Evolutionary conservation across 805 yeast species (phyloP), one percentile per base, ranked within the genome.

Genomic region (Candida ulmi): DNA sequence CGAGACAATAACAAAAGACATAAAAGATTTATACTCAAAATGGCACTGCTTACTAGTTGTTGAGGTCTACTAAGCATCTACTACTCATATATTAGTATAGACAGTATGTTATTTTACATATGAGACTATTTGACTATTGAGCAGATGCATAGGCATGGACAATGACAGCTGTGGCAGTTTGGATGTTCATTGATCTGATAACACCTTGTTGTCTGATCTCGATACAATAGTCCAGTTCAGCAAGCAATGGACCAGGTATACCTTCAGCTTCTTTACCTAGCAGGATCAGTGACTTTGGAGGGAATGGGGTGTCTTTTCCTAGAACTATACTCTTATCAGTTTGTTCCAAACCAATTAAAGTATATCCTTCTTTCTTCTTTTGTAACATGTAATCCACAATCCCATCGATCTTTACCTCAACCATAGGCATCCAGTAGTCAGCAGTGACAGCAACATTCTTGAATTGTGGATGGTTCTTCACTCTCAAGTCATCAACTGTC

Each of bases 171-270:
- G 97, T 81, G 1, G 97, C 98, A 0, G 97, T 90, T 63, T 90
- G 98, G 45, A 90, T 90, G 55, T 90, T 90, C 98, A 90, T 90
- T 1, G 96, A 88, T 49, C 98, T 71, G 30, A 91, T 79, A 15
- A 90, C 88, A 13, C 98, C 98, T 30, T 78, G 81, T 57, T 90
- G 98, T 55, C 88, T 86, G 50, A 90, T 90, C 54, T 90, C 96
- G 30, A 91, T 78, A 57, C 96, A 90, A 48, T 80, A 66, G 55
- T 90, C 97, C 25, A 91, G 66, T 53, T 85, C 91, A 0, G 86
- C 82, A 39, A 90, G 64, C 21, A 90, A 63, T 30, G 82, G 82
- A 7, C 95, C 96, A 0, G 96, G 95, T 40, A 90, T 79, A 40
- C 98, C 98, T 57, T 86, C 95, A 42, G 83, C 79, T 57, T 90